A percentile compares a stretch with the other conserved stretches of the same genome.
phyloP scores from a whole-genome alignment of 495 filamentous ascomycete species.

The Penicillium turbatum region DNA sequence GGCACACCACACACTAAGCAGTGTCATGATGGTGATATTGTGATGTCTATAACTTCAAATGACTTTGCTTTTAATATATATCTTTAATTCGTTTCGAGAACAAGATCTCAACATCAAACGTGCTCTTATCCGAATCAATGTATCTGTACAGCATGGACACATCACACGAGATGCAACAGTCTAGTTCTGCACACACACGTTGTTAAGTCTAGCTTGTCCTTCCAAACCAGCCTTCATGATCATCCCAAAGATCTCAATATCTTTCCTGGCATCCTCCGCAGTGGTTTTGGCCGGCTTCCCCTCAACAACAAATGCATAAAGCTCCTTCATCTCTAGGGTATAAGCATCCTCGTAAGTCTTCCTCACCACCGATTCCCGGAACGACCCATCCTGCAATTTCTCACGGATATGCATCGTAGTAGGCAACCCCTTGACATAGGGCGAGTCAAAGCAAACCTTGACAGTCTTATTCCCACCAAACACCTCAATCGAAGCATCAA shows the following conservation, averaged over 20 bases:
- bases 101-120: too few relatives aligned
- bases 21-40: not conserved
- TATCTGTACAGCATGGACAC: not conserved
- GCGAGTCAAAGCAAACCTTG: constrained; percentile 39
- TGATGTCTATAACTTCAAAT: too few relatives aligned
- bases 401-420: constrained; percentile 39
- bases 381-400: constrained; percentile 24
- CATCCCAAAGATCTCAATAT: constrained; percentile 29
- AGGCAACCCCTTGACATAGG: constrained; percentile 48
- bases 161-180: constrained; percentile 12
- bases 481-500: constrained; percentile 48
- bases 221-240: constrained; percentile 23
- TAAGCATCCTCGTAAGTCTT: constrained; percentile 46
- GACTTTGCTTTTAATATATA: too few relatives aligned
- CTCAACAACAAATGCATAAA: constrained; percentile 32
- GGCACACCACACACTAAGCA: not conserved
- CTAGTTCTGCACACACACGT: not conserved
- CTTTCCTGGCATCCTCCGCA: constrained; percentile 37
- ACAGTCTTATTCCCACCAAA: constrained; percentile 42
- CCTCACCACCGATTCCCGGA: constrained; percentile 23
- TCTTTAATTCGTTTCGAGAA: too few relatives aligned
- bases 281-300: constrained; percentile 43
- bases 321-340: constrained; percentile 39
- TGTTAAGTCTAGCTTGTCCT: constrained; percentile 2
- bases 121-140: too few relatives aligned